A percentile compares a stretch with the other conserved stretches of the same genome.
Evolutionary conservation across 345 rosid genomes (phyloP).

Genomic region (Gossypium longicalyx): DNA sequence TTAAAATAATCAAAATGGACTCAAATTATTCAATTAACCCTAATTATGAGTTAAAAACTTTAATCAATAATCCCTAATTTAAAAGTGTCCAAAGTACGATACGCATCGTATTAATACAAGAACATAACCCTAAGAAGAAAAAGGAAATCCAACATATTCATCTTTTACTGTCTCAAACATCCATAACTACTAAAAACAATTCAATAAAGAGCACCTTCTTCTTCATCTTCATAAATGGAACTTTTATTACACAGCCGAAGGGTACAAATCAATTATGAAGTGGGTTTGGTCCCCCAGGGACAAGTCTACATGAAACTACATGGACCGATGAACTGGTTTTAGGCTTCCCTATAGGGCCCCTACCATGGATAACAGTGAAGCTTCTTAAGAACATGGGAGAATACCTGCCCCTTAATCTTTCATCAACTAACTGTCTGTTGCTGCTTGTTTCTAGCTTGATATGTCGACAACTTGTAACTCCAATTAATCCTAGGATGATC

Average conservation of each 20-base stretch:
- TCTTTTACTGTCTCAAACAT: not conserved
- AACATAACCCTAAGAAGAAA: too few relatives aligned
- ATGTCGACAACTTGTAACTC: conserved; percentile 14
- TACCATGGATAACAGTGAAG: conserved; percentile 11
- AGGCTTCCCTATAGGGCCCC: conserved; percentile 3
- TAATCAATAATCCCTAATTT: too few relatives aligned
- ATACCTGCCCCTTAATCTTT: conserved; percentile 4
- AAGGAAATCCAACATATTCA: too few relatives aligned
- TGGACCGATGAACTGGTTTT: not conserved
- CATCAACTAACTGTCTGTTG: conserved; percentile 6
- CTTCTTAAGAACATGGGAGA: conserved; percentile 5
- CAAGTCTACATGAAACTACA: conserved; percentile 23
- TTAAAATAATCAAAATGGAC: too few relatives aligned
- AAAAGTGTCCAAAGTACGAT: too few relatives aligned
- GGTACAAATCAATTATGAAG: conserved; percentile 29
- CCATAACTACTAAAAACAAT: not conserved
- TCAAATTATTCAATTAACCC: too few relatives aligned
- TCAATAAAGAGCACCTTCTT: not conserved
- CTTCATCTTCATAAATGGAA: not conserved
- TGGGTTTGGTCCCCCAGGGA: conserved; percentile 37
- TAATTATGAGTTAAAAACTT: too few relatives aligned
- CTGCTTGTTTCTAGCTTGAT: not conserved
- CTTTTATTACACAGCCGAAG: not conserved
- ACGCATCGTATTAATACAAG: too few relatives aligned
- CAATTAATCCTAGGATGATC: conserved; percentile 12